Evolutionary conservation across 2,329 filamentous ascomycete genomes (phyloP).

Genomic region (Fusarium compactum): DNA sequence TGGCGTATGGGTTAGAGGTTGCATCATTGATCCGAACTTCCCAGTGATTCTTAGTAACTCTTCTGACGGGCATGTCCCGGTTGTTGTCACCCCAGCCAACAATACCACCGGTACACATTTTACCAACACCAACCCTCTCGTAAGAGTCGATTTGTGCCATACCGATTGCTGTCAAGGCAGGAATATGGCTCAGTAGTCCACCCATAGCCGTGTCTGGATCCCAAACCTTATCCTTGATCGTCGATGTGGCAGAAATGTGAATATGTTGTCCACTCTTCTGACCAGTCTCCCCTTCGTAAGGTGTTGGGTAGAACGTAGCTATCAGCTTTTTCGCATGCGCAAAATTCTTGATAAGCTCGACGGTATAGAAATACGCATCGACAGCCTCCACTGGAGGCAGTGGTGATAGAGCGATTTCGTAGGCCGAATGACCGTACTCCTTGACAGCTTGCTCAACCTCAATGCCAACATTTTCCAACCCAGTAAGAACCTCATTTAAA

Average conservation of each 20-base stretch:
- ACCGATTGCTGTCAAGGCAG: neutral
- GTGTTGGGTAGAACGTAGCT: conserved; percentile 18
- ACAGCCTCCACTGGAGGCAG: conserved; percentile 7
- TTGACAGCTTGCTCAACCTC: conserved; percentile 11
- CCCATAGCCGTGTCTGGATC: neutral
- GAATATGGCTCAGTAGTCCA: conserved; percentile 9
- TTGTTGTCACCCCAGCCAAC: conserved; percentile 19
- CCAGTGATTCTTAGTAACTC: conserved; percentile 14
- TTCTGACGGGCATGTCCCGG: conserved; percentile 14
- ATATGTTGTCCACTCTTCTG: conserved; percentile 20
- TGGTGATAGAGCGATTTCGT: conserved; percentile 10
- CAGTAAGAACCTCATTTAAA: neutral
- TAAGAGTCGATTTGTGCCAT: conserved; percentile 16
- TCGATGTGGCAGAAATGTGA: conserved; percentile 3
- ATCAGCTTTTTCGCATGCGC: neutral
- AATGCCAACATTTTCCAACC: neutral
- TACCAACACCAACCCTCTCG: neutral
- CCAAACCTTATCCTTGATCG: neutral
- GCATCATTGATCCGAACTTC: conserved; percentile 8
- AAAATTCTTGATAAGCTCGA: neutral
- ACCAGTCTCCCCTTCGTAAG: neutral
- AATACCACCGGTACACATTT: conserved; percentile 7
- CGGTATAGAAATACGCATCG: conserved; percentile 3
- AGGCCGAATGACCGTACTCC: conserved; percentile 9
- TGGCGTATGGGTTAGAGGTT: conserved; percentile 12